These are phyloP conservation scores for Elsinoe necatrix DNA, from an alignment of 2,329 filamentous ascomycete species.

Conservation along the genomic window DNA sequence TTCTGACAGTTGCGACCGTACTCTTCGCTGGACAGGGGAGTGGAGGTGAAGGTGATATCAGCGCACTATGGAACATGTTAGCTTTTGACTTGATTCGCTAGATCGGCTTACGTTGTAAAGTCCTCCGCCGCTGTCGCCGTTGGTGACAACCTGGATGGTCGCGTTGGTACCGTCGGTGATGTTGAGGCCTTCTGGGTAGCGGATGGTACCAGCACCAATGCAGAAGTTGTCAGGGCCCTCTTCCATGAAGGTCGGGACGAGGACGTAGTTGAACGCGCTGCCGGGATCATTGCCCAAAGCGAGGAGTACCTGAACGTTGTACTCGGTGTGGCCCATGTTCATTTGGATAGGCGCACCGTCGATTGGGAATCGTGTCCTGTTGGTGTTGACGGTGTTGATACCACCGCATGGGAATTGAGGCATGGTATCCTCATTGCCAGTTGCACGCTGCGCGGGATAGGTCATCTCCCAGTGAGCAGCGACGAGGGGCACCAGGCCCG, in stretches of 20 bases:
- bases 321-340: slow-evolving; percentile 44
- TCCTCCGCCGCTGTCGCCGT: slow-evolving; percentile 49
- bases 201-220: slow-evolving; percentile 44
- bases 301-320: slow-evolving; percentile 46
- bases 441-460: slow-evolving; percentile 45
- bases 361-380: slow-evolving; percentile 43
- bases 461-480: slow-evolving; percentile 50
- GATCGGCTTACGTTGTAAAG: slow-evolving; percentile 51
- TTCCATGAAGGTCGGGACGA: slow-evolving; percentile 53
- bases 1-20: slow-evolving; percentile 48
- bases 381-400: slow-evolving; percentile 34
- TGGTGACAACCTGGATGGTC: slow-evolving; percentile 61
- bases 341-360: slow-evolving; percentile 44
- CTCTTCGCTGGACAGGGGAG: slow-evolving; percentile 39
- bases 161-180: slow-evolving; percentile 54
- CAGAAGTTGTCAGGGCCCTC: slow-evolving; percentile 58
- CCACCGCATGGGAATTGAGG: slow-evolving; percentile 44
- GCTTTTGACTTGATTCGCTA: background rate
- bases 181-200: slow-evolving; percentile 43
- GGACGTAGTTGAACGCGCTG: slow-evolving; percentile 60
- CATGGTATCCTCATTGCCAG: slow-evolving; percentile 39
- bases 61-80: slow-evolving; percentile 50
- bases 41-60: slow-evolving; percentile 58
- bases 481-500: slow-evolving; percentile 37
- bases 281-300: slow-evolving; percentile 45